Evolutionary conservation across 1,284 basidiomycete genomes (phyloP), one percentile per base, ranked within the genome.

Genomic region (Gymnopus androsaceus): DNA sequence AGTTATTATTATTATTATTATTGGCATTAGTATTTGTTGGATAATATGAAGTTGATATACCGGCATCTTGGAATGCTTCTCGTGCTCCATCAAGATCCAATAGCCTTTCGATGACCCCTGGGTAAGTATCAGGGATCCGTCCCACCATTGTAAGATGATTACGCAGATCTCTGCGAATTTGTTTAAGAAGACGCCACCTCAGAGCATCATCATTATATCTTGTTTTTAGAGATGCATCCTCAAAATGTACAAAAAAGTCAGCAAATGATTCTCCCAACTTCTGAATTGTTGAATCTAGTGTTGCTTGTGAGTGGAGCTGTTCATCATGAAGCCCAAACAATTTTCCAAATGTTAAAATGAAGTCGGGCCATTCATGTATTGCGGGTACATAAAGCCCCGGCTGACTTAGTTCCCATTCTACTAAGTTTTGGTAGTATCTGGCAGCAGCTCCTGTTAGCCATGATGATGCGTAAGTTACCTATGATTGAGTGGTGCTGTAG

Each of bases 251-350:
- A 4, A 50, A 19, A 23, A 50, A 50, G 21, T 50, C 48, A 21
- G 48, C 48, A 37, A 50, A 50, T 17, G 23, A 4, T 50, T 50
- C 33, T 12, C 7, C 7, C 37, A 7, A 38, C n/a, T 38, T 38
- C n/a, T n/a, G n/a, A n/a, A n/a, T n/a, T n/a, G n/a, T n/a, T n/a
- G n/a, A n/a, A n/a, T n/a, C n/a, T n/a, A 14, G 37, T 38, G 36
- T 21, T 6, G 17, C 6, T 50, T 38, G 48, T 4, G 31, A 3
- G 21, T 23, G 33, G 4, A 50, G 33, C 17, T 37, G 33, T 23
- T 50, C 34, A 38, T 34, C 33, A 50, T 50, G 48, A 9, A 50
- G 19, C 9, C 48, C 48, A 27, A 50, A 50, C 6, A 50, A 11
- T 37, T 14, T 37, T 23, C 33, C 33, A 37, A 50, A 50, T n/a